A percentile compares a stretch with the other conserved stretches of the same genome.
phyloP scores from a whole-genome alignment of 441 rosid species.

The Croton setiger region DNA sequence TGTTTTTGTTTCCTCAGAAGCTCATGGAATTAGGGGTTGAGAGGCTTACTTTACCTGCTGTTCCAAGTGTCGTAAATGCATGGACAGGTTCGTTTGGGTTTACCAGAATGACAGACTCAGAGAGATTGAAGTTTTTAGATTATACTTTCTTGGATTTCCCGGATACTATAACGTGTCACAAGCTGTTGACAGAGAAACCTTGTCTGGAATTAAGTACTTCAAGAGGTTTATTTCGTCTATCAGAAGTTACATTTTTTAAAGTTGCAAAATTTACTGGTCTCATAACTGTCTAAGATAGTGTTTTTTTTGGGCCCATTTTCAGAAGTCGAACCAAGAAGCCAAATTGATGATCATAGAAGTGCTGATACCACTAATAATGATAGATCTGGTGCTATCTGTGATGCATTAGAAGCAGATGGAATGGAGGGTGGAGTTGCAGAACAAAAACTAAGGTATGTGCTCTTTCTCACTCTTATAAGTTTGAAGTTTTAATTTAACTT shows the following conservation, averaged over 20 bases:
- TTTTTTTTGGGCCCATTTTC: slow-evolving; percentile 21
- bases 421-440: slow-evolving; percentile 25
- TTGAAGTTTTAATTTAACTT: neutral
- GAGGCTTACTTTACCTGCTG: slow-evolving; percentile 77
- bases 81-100: slow-evolving; percentile 87
- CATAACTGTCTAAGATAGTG: neutral
- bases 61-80: slow-evolving; percentile 52
- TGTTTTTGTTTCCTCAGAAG: slow-evolving; percentile 39
- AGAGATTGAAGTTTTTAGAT: slow-evolving; percentile 48
- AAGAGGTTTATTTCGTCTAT: slow-evolving; percentile 29
- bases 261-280: slow-evolving; percentile 1
- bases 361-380: slow-evolving; percentile 29
- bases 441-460: slow-evolving; percentile 37
- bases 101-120: slow-evolving; percentile 43
- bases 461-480: slow-evolving; percentile 23
- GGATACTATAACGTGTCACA: slow-evolving; percentile 70
- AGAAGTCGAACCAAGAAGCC: slow-evolving; percentile 34
- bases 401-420: slow-evolving; percentile 33
- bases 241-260: slow-evolving; percentile 9
- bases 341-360: slow-evolving; percentile 22
- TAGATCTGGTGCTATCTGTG: slow-evolving; percentile 35
- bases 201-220: slow-evolving; percentile 26
- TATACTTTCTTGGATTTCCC: slow-evolving; percentile 65
- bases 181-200: slow-evolving; percentile 34
- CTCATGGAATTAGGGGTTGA: slow-evolving; percentile 70